Evolutionary conservation across 2,329 filamentous ascomycete genomes (phyloP), one percentile per base, ranked within the genome.

Genomic region (Diplodia mutila): DNA sequence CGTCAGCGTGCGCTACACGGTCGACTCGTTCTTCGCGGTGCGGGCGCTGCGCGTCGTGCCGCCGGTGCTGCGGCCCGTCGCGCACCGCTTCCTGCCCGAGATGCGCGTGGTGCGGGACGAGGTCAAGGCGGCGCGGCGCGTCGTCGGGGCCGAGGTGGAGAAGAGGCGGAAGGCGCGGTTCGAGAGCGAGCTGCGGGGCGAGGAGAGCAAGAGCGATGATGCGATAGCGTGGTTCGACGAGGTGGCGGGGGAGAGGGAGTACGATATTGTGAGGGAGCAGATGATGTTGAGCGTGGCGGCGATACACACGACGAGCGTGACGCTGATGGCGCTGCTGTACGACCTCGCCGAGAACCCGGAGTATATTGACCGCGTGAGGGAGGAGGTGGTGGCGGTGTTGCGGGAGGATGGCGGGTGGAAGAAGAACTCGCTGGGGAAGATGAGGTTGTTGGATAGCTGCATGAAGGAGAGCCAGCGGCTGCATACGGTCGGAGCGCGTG

Each of bases 31-130:
- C 1, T 78, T 79, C 32, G 78, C 75, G 4, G 68, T 77, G 27
- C 57, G 75, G 23, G 66, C 76, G 2, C 72, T 81, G 6, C 77
- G 78, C 46, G 72, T 75, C 29, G 71, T 78, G 48, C 80, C 81
- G 12, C 67, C 69, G 0, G 72, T 77, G 34, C 67, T 80, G 5
- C 77, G 77, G 27, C 76, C 77, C 1, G 25, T 80, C 2, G 70
- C 77, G 0, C 77, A 80, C 21, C 70, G 66, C 16, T 74, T 80
- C 51, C 71, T 81, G 1, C 78, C 80, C 2, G 69, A 74, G 46
- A 63, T 63, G 59, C 73, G 72, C 5, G 71, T 72, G 21, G 73
- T 80, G 48, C 73, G 72, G 4, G 71, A 72, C 18, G 73, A 78
- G 25, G 66, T 80, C 6, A 70, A 67, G 1, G 75, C 73, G 51